phyloP scores from a whole-genome alignment of 2,329 filamentous ascomycete genomes.

The Acarospora socialis region DNA sequence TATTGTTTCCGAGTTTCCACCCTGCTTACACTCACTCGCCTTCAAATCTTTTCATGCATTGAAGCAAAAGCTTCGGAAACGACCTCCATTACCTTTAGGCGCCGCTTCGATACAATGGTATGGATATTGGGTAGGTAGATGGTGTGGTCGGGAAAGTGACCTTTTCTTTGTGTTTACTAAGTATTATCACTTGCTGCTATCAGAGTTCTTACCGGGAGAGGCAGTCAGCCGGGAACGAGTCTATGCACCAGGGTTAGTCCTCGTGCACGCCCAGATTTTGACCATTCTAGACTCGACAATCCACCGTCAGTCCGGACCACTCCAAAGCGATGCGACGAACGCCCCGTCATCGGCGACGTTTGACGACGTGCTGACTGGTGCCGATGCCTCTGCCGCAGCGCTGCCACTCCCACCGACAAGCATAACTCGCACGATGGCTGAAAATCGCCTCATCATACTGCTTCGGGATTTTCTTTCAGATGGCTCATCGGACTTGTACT shows the following conservation, averaged over 20 bases:
- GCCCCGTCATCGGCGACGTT: slow-evolving; percentile 44
- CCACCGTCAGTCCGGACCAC: slow-evolving; percentile 50
- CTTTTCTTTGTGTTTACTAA: slow-evolving; percentile 87
- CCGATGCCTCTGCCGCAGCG: slow-evolving; percentile 53
- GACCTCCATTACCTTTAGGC: slow-evolving; percentile 51
- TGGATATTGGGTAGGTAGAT: slow-evolving; percentile 69
- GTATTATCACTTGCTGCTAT: slow-evolving; percentile 65
- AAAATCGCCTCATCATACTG: slow-evolving; percentile 71
- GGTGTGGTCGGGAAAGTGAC: slow-evolving; percentile 78
- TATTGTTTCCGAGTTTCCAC: slow-evolving; percentile 56
- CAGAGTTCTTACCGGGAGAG: slow-evolving; percentile 52
- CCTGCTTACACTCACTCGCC: slow-evolving; percentile 44
- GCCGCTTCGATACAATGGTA: slow-evolving; percentile 68
- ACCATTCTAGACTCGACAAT: slow-evolving; percentile 69
- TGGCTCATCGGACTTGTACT: slow-evolving; percentile 36
- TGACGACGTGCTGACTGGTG: slow-evolving; percentile 47
- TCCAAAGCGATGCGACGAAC: slow-evolving; percentile 28
- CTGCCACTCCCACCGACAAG: slow-evolving; percentile 46
- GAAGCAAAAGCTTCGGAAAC: slow-evolving; percentile 47
- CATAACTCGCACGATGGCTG: slow-evolving; percentile 66
- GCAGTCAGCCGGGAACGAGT: slow-evolving; percentile 41
- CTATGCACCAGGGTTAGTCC: slow-evolving; percentile 60
- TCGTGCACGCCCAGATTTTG: slow-evolving; percentile 71
- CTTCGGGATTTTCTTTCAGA: slow-evolving; percentile 66
- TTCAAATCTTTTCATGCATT: slow-evolving; percentile 48